Conservation (phyloP, 768 basidiomycete species). For the Lyophyllum atratum region DNA sequence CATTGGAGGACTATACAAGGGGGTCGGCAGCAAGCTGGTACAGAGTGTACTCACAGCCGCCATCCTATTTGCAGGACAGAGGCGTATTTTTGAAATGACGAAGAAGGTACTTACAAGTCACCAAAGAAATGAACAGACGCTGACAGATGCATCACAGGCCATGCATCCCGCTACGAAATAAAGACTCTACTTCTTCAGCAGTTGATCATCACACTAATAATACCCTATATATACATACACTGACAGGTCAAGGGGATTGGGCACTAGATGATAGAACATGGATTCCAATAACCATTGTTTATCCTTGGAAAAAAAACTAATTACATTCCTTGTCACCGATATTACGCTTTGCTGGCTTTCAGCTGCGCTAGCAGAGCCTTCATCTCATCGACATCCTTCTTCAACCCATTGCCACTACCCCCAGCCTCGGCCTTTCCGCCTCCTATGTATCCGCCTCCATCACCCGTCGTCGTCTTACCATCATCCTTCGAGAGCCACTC, state of each 20-base stretch:
- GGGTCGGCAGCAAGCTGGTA: slow-evolving; percentile 82
- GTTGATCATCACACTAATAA: no score
- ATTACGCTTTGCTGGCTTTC: slow-evolving; percentile 6
- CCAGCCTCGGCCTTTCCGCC: slow-evolving; percentile 35
- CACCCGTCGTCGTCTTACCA: slow-evolving; percentile 54
- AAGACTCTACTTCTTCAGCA: not conserved
- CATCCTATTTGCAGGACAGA: slow-evolving; percentile 89
- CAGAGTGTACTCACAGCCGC: slow-evolving; percentile 94
- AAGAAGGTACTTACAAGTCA: slow-evolving; percentile 41
- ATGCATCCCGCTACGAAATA: slow-evolving; percentile 14
- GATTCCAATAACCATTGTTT: not conserved
- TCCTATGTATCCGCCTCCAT: slow-evolving; percentile 49
- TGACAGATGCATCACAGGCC: slow-evolving; percentile 7
- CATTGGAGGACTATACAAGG: slow-evolving; percentile 82
- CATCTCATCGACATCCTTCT: slow-evolving; percentile 73
- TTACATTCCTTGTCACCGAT: not conserved
- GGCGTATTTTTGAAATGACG: slow-evolving; percentile 75
- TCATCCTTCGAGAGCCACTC: slow-evolving; percentile 80
- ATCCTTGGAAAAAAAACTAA: not conserved
- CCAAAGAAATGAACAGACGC: not conserved
- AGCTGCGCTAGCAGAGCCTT: slow-evolving; percentile 57
- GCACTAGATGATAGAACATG: not conserved
- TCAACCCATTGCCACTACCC: slow-evolving; percentile 59
- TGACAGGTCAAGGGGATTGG: not conserved
- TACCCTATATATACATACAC: not conserved